A percentile compares a stretch with the other conserved stretches of the same genome.
phyloP scores from a whole-genome alignment of 2,329 filamentous ascomycete genomes.

The Diaporthe longicolla region DNA sequence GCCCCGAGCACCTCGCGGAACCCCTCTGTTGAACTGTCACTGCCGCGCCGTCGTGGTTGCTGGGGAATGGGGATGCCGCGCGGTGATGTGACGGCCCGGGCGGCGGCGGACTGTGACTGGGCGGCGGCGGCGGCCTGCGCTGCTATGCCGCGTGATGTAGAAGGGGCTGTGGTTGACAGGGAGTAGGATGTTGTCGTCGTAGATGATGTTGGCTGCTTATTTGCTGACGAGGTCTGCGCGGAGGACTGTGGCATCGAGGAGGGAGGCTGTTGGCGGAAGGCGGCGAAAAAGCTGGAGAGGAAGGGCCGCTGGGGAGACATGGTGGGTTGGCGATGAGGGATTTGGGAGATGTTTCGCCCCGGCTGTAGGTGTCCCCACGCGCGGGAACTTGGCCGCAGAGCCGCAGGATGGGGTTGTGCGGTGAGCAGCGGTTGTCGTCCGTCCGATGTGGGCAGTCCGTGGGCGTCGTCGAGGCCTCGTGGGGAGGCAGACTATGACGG shows the following conservation, averaged over 20 bases:
- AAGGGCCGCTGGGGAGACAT: conserved; percentile 70
- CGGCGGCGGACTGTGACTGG: conserved; percentile 38
- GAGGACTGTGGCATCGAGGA: conserved; percentile 46
- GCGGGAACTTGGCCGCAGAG: not conserved
- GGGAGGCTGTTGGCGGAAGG: conserved; percentile 65
- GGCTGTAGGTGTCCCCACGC: conserved; percentile 3
- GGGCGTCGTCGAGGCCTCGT: not conserved
- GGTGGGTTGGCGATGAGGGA: conserved; percentile 35
- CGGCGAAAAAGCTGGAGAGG: conserved; percentile 69
- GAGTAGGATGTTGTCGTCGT: conserved; percentile 47
- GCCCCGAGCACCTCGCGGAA: conserved; percentile 80
- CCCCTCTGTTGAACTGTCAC: conserved; percentile 81
- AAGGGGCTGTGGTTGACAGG: conserved; percentile 45
- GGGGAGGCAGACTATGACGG: not conserved
- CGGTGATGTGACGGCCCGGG: conserved; percentile 34
- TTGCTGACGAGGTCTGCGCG: conserved; percentile 51
- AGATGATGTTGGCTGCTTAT: conserved; percentile 53
- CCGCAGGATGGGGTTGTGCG: not conserved
- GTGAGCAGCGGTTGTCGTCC: not conserved
- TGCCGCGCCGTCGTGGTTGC: conserved; percentile 71
- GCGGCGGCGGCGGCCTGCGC: conserved; percentile 51
- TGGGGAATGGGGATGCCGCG: conserved; percentile 57
- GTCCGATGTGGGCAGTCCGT: not conserved
- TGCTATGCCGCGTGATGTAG: conserved; percentile 48
- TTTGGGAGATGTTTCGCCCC: conserved; percentile 5